Evolutionary conservation across 345 rosid species (phyloP).

Genomic region (Hibiscus syriacus): DNA sequence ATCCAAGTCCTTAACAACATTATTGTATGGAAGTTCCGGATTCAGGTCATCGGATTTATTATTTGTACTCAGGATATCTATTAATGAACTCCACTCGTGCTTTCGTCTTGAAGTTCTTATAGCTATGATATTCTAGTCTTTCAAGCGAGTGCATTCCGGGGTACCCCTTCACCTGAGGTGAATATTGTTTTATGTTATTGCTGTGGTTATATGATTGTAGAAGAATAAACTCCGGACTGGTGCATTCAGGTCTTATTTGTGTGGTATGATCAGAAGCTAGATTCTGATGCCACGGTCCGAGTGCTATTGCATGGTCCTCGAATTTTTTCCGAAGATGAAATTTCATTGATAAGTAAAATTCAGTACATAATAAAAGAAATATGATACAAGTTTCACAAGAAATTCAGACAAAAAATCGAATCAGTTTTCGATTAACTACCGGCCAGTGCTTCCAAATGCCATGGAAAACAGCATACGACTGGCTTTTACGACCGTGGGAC

Average conservation of each 20-base stretch:
- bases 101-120: not conserved
- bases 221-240: not conserved
- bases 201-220: not conserved
- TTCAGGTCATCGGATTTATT: not conserved
- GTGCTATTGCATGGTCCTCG: too few species aligned
- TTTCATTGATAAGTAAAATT: too few species aligned
- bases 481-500: not conserved
- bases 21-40: not conserved
- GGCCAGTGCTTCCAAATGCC: constrained; percentile 13
- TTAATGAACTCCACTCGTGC: not conserved
- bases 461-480: constrained; percentile 6
- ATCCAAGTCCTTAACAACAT: not conserved
- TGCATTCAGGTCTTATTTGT: not conserved
- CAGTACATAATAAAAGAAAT: too few species aligned
- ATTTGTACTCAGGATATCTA: not conserved
- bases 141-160: not conserved
- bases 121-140: not conserved
- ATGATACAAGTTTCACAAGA: constrained; percentile 10
- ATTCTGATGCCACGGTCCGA: too few species aligned
- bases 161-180: not conserved
- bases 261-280: too few species aligned
- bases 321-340: too few species aligned
- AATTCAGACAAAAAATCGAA: constrained; percentile 10
- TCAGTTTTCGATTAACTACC: not conserved
- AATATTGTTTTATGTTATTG: not conserved